Percentiles rank a stretch among this genome's conserved stretches.
Conservation (phyloP, 495 filamentous ascomycete species). For the Glutinoglossum americanum region DNA sequence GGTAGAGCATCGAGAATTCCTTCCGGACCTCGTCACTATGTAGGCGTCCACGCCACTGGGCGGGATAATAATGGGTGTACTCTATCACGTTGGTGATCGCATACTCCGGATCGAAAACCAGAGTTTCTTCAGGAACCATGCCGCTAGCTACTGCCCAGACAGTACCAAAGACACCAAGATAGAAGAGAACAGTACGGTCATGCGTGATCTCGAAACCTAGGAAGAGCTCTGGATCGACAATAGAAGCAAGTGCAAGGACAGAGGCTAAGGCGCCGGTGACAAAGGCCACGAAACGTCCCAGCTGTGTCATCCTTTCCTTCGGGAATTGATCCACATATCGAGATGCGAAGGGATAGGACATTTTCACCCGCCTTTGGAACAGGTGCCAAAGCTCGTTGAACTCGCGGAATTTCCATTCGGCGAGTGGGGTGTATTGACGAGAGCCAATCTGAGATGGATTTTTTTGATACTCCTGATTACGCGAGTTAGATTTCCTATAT, state of each 20-base stretch:
- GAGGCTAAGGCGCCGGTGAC: slow-evolving; percentile 66
- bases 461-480: slow-evolving; percentile 59
- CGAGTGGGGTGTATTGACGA: slow-evolving; percentile 76
- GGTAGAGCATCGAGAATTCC: slow-evolving; percentile 76
- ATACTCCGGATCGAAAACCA: slow-evolving; percentile 81
- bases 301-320: slow-evolving; percentile 73
- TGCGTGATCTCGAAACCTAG: slow-evolving; percentile 75
- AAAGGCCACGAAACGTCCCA: slow-evolving; percentile 67
- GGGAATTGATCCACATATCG: slow-evolving; percentile 92
- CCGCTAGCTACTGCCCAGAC: slow-evolving; percentile 66
- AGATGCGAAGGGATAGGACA: slow-evolving; percentile 85
- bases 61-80: slow-evolving; percentile 76
- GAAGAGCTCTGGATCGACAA: slow-evolving; percentile 79
- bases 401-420: slow-evolving; percentile 95
- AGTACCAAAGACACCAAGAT: slow-evolving; percentile 48
- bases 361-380: slow-evolving; percentile 70
- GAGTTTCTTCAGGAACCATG: slow-evolving; percentile 61
- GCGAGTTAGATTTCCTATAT: slow-evolving; percentile 1
- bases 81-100: slow-evolving; percentile 72
- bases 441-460: slow-evolving; percentile 68
- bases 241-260: slow-evolving; percentile 55
- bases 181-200: slow-evolving; percentile 68
- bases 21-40: slow-evolving; percentile 68
- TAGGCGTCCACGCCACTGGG: slow-evolving; percentile 67
- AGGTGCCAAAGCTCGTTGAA: slow-evolving; percentile 93